Conservation (phyloP, 2,329 filamentous ascomycete species). For the Phaeosphaeria sp. region DNA sequence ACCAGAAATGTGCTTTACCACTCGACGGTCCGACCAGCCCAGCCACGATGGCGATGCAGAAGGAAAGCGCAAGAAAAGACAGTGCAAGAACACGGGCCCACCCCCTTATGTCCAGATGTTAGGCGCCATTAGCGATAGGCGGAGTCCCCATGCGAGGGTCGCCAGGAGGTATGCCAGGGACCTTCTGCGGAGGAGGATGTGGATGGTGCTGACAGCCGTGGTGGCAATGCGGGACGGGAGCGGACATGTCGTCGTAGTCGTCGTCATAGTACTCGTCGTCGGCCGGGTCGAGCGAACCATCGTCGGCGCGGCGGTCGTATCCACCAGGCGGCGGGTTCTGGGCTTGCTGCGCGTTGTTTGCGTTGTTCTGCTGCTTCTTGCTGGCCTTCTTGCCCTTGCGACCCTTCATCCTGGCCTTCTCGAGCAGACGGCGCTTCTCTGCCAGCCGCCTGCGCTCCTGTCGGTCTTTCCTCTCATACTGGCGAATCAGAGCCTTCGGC, state of each 20-base stretch:
- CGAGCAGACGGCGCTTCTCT: slow-evolving; percentile 83
- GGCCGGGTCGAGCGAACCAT: slow-evolving; percentile 39
- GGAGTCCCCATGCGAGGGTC: slow-evolving; percentile 30
- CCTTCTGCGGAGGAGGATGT: slow-evolving; percentile 29
- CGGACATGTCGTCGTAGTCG: slow-evolving; percentile 42
- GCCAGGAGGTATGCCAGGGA: slow-evolving; percentile 30
- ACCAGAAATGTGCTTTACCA: slow-evolving; percentile 5
- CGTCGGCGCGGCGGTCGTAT: slow-evolving; percentile 42
- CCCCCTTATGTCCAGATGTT: slow-evolving; percentile 48
- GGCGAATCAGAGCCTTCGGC: slow-evolving; percentile 82
- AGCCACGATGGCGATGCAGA: slow-evolving; percentile 35
- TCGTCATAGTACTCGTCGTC: slow-evolving; percentile 49
- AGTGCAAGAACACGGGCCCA: slow-evolving; percentile 50
- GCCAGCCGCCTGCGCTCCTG: slow-evolving; percentile 82
- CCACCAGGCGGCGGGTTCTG: slow-evolving; percentile 39
- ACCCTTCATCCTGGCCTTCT: slow-evolving; percentile 94
- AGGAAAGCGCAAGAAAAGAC: slow-evolving; percentile 34
- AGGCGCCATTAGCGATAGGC: slow-evolving; percentile 37
- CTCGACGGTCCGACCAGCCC: slow-evolving; percentile 11
- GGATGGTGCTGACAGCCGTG: slow-evolving; percentile 42
- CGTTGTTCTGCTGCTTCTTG: slow-evolving; percentile 61
- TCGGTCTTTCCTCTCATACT: slow-evolving; percentile 94
- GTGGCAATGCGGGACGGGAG: slow-evolving; percentile 31
- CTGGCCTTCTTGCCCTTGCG: slow-evolving; percentile 85
- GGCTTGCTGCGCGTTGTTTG: slow-evolving; percentile 37